Conservation (phyloP, 345 rosid species). For the Salix arbutifolia region DNA sequence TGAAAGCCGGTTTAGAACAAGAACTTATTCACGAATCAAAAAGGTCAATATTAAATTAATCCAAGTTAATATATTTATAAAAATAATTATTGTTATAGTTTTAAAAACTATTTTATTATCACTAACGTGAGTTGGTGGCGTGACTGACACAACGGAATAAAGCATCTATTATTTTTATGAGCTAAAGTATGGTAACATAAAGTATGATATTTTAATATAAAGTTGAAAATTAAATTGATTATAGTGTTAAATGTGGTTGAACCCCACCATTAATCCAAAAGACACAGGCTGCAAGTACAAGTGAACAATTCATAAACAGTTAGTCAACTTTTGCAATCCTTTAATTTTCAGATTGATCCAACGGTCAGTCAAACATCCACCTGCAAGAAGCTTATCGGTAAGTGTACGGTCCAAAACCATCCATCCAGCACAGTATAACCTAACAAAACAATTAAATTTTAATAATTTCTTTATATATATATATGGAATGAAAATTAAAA, state of each 20-base stretch:
- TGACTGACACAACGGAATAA: rapidly evolving
- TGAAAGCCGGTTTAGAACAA: rapidly evolving
- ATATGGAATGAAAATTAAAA: neutral
- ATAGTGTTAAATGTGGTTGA: neutral
- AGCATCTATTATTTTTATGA: too few species aligned
- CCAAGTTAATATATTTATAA: too few species aligned
- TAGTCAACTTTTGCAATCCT: neutral
- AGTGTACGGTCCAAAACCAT: neutral
- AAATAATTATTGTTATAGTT: too few species aligned
- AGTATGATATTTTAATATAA: too few species aligned
- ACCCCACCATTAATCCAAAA: neutral
- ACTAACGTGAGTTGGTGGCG: too few species aligned
- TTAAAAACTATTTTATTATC: too few species aligned
- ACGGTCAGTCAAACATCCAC: neutral
- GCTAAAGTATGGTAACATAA: too few species aligned
- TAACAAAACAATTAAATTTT: neutral
- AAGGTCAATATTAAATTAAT: too few species aligned
- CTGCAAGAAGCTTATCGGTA: neutral
- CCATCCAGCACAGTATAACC: too few species aligned
- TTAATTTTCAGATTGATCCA: neutral
- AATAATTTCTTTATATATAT: neutral
- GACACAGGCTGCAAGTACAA: neutral
- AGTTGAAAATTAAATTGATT: too few species aligned
- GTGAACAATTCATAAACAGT: neutral
- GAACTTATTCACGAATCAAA: rapidly evolving